A percentile compares a stretch with the other conserved stretches of the same genome.
Conservation (phyloP, 2,329 filamentous ascomycete genomes). For the Diplodia corticola region DNA sequence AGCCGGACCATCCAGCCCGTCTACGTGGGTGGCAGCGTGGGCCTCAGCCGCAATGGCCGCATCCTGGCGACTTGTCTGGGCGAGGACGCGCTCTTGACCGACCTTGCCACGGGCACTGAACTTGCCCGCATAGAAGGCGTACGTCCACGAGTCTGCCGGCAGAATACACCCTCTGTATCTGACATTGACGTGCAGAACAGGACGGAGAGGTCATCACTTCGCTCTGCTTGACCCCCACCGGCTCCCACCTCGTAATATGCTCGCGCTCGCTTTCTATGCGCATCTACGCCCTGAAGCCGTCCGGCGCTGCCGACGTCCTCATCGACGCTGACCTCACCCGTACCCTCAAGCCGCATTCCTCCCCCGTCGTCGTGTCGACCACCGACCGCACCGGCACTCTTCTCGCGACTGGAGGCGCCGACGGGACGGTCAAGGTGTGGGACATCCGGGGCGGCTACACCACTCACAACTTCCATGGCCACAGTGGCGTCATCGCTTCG, state of each 20-base stretch:
- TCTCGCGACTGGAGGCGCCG: conserved; percentile 87
- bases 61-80: conserved; percentile 87
- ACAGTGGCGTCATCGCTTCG: conserved; percentile 87
- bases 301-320: conserved; percentile 54
- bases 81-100: conserved; percentile 85
- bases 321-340: conserved; percentile 70
- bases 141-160: conserved; percentile 36
- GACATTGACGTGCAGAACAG: conserved; percentile 45
- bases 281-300: conserved; percentile 72
- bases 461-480: conserved; percentile 93
- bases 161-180: conserved; percentile 28
- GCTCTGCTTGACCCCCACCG: conserved; percentile 79
- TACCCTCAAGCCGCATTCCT: conserved; percentile 84
- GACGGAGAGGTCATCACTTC: conserved; percentile 73
- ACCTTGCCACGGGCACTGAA: conserved; percentile 78
- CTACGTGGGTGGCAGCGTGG: conserved; percentile 86
- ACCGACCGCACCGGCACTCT: conserved; percentile 86
- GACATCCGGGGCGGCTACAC: conserved; percentile 87
- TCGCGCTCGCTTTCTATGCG: conserved; percentile 96
- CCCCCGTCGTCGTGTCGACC: conserved; percentile 82
- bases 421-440: conserved; percentile 95
- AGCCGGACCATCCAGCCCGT: conserved; percentile 84
- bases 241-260: conserved; percentile 84
- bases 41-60: conserved; percentile 76
- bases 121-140: conserved; percentile 87